Evolutionary conservation across 805 yeast genomes (phyloP), one percentile per base, ranked within the genome.

Genomic region (Cephaloascus fragrans): DNA sequence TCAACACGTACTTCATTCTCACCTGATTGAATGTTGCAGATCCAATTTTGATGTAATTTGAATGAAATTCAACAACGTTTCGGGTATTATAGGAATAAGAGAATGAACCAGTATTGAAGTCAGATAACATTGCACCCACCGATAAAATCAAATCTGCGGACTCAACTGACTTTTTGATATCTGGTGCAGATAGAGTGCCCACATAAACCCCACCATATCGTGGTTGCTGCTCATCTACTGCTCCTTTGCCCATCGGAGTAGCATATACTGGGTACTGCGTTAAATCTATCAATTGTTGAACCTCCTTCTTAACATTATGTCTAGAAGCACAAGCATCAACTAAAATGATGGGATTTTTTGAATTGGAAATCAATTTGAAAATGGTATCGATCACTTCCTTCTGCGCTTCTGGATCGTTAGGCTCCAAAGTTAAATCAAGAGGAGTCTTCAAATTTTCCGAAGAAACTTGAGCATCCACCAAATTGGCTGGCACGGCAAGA

Each of bases 401-500:
- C 39, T 59, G 60, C n/a, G 61, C 54, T 26, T 58, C 61, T 5
- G 50, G 45, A 43, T 58, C 60, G 48, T 59, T 59, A 9, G 48
- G 48, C 35, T 47, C 49, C 44, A 52, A 41, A 18, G 55, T 44
- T 40, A 59, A 44, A 47, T 58, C 61, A 34, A 59, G 47, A 15
- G 60, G 61, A 14, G 47, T 51, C 36, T 56, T 49, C 46, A 59
- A 51, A 42, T 50, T 42, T 16, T 50, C 46, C 5, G 52, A 53
- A 10, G 61, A 60, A 3, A 59, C 61, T 41, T 47, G 50, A 47
- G 55, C 46, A 50, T 59, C 64, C 18, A 57, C 64, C 55, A 59
- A 45, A 48, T 59, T 59, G 39, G 62, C 59, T 12, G 64, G 64
- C 43, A 58, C 50, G 3, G 59, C 62, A 39, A 59, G 43, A 50